phyloP scores from a whole-genome alignment of 176 grass and related monocot species.

The Tillandsia fasciculata region DNA sequence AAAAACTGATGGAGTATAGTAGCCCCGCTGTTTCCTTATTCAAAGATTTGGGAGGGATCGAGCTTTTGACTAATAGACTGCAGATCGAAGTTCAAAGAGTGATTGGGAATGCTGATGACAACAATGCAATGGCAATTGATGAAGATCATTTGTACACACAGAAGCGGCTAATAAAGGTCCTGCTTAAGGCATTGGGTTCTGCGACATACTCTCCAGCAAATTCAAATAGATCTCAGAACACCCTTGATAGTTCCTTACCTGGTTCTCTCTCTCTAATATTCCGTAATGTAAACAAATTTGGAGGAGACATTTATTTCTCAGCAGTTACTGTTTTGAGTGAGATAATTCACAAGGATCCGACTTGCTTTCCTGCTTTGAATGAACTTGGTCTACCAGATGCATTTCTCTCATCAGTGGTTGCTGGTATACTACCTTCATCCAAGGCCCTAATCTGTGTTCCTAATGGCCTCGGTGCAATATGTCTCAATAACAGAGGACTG shows the following conservation, averaged over 20 bases:
- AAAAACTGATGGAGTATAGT: slow-evolving; percentile 96
- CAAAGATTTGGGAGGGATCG: slow-evolving; percentile 90
- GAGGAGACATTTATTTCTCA: slow-evolving; percentile 97
- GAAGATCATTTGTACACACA: slow-evolving; percentile 74
- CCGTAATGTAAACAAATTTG: slow-evolving; percentile 76
- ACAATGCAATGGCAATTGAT: slow-evolving; percentile 49
- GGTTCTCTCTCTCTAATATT: slow-evolving; percentile 87
- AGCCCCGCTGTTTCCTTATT: slow-evolving; percentile 85
- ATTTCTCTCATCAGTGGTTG: slow-evolving; percentile 71
- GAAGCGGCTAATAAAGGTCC: slow-evolving; percentile 82
- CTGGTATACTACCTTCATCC: slow-evolving; percentile 72
- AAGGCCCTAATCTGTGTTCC: slow-evolving; percentile 90
- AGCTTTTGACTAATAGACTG: slow-evolving; percentile 73
- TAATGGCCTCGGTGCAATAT: slow-evolving; percentile 94
- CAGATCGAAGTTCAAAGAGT: slow-evolving; percentile 80
- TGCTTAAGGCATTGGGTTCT: slow-evolving; percentile 90
- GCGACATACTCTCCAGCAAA: slow-evolving; percentile 93
- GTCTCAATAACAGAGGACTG: slow-evolving; percentile 80
- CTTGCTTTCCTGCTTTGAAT: slow-evolving; percentile 74
- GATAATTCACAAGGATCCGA: slow-evolving; percentile 98
- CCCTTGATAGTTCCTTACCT: slow-evolving; percentile 70
- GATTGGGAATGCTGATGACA: slow-evolving; percentile 45
- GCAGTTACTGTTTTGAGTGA: slow-evolving; percentile 97
- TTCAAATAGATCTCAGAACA: slow-evolving; percentile 53
- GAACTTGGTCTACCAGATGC: slow-evolving; percentile 85